Evolutionary conservation across 495 filamentous ascomycete genomes (phyloP), one percentile per base, ranked within the genome.

Genomic region (Trichoderma asperelloides): DNA sequence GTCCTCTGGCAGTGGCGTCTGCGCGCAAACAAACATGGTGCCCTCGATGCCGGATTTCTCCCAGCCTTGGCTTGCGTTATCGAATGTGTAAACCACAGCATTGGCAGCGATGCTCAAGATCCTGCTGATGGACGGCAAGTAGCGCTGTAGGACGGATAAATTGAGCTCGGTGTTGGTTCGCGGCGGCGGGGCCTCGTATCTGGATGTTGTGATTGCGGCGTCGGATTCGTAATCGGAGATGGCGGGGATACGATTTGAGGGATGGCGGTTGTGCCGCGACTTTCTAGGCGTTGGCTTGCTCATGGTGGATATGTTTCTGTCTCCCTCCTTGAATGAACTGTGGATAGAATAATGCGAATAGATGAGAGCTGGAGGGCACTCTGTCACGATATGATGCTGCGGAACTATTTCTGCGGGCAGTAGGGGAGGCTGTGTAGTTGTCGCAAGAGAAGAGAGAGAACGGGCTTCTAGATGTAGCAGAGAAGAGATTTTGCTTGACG

Each of bases 91-190:
- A 65, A 96, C 82, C 11, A 91, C 88, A 57, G 87, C 87, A 74
- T 91, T 92, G 30, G 89, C 87, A 23, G 91, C 91, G 68, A 93
- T 88, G 64, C 86, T 87, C 63, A 90, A 77, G 70, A 97, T 89
- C 51, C 80, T 78, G 55, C 76, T 80, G 68, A 94, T 84, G 68
- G 78, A 73, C 37, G 91, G 89, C 63, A 89, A 83, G 75, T 96
- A 90, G 62, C 91, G 88, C 33, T 83, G 86, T 21, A 96, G 79
- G 41, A 96, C 92, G 65, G 82, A 78, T 72, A 95, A 81, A 78
- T 96, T 97, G 65, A 96, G 86, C 69, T 93, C 88, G 39, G 87
- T 86, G 77, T 92, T 94, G 68, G 87, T 84, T 69, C 87, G 88
- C 4, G 77, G 73, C 43, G 84, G 82, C 25, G 81, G 80, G 23